These are phyloP conservation scores for Diplotaxis tenuifolia DNA, from an alignment of 345 rosid genomes.

Conservation along the genomic window DNA sequence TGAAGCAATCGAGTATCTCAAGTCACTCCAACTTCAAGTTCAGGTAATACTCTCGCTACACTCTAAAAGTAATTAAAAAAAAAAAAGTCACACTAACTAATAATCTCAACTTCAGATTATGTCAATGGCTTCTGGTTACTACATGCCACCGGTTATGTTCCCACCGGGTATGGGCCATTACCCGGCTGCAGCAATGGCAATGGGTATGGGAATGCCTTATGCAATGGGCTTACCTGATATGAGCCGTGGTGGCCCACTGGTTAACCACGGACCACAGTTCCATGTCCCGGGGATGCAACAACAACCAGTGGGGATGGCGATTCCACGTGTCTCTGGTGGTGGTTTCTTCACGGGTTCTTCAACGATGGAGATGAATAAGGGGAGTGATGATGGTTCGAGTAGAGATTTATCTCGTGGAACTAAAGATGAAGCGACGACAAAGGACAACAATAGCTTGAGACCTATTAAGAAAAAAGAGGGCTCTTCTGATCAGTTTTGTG, in stretches of 20 bases:
- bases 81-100: background rate
- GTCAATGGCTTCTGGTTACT: slow-evolving; percentile 79
- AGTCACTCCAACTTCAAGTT: slow-evolving; percentile 84
- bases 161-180: slow-evolving; percentile 61
- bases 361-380: slow-evolving; percentile 42
- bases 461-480: slow-evolving; percentile 35
- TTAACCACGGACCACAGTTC: slow-evolving; percentile 57
- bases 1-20: slow-evolving; percentile 90
- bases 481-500: slow-evolving; percentile 49
- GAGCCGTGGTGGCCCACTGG: slow-evolving; percentile 46
- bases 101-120: slow-evolving; percentile 53
- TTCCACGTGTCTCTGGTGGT: slow-evolving; percentile 43
- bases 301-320: slow-evolving; percentile 50
- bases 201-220: slow-evolving; percentile 66
- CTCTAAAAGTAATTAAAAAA: slow-evolving; percentile 12
- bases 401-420: slow-evolving; percentile 32
- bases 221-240: slow-evolving; percentile 63
- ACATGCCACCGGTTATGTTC: slow-evolving; percentile 73
- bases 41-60: slow-evolving; percentile 48
- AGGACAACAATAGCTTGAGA: slow-evolving; percentile 35
- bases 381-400: slow-evolving; percentile 21
- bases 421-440: slow-evolving; percentile 45
- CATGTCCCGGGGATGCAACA: slow-evolving; percentile 48
- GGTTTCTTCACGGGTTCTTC: slow-evolving; percentile 46
- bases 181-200: slow-evolving; percentile 67